phyloP scores from a whole-genome alignment of 257 asterid species.

The Salvia miltiorrhiza region DNA sequence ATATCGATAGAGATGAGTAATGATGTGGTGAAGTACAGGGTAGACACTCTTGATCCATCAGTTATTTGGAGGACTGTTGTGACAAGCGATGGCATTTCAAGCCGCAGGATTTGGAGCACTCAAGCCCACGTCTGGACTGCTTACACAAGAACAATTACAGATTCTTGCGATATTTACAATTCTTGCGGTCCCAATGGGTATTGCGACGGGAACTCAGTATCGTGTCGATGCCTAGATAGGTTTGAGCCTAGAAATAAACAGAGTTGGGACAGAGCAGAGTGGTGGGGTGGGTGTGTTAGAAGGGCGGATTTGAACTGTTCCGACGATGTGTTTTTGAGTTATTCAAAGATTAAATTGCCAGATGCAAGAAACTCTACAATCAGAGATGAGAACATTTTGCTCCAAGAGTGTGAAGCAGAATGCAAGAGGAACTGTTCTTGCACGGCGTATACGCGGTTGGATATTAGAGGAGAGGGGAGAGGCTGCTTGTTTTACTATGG shows the following conservation, averaged over 20 bases:
- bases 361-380: not conserved
- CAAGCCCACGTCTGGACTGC: not conserved
- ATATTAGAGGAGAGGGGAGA: not conserved
- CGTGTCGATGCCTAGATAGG: not conserved
- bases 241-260: not conserved
- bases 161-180: not conserved
- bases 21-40: not conserved
- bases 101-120: not conserved
- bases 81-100: not conserved
- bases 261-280: not conserved
- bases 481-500: not conserved
- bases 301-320: not conserved
- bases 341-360: not conserved
- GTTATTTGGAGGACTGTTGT: not conserved
- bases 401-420: not conserved
- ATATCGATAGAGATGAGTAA: not conserved
- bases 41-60: not conserved
- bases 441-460: conserved; percentile 1
- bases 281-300: not conserved
- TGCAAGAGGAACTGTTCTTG: conserved; percentile 7
- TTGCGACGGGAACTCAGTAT: not conserved
- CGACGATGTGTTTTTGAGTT: conserved; percentile 5
- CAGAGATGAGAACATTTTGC: not conserved
- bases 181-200: not conserved
- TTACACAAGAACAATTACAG: not conserved